Base-by-base conservation (phyloP, 495 filamentous ascomycete genomes). In the Astrothelium subdiscretum region DNA sequence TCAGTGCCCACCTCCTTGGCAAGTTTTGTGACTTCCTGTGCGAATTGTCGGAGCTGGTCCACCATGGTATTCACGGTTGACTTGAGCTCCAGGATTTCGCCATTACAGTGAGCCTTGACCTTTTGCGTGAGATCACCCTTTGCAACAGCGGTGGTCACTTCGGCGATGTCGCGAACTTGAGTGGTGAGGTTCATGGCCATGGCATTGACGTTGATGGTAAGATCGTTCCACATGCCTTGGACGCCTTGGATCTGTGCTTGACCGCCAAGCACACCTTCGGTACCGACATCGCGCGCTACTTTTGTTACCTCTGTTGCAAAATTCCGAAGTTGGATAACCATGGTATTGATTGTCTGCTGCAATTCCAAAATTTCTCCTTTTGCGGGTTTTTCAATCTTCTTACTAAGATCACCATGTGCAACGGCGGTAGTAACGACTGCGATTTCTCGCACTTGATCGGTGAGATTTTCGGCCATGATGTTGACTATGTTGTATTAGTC, bases 61-160 rank as follows among this genome's bases (percentile, higher is more conserved):
- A 98, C 94, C 94, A 98, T 98, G 74, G 88, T 91, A 73, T 98
- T 98, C 77, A 98, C 97, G 44, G 95, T 98, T 59, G 88, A 87
- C 75, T 98, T 98, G 48, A 98, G 84, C 70, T 96, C 86, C 54
- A 92, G 81, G 51, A 98, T 96, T 77, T 98, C 94, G 57, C 94
- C 94, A 73, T 94, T 90, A 77, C 94, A 98, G 72, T 95, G 87
- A 64, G 94, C 94, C 76, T 92, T 88, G 18, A 98, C 94, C 76
- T 97, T 97, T 71, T 96, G 91, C 2, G 92, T 97, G 65, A 98
- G 80, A 74, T 98, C 91, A 78, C 91, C 91, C 77, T 90, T 90
- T 63, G 94, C 94, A 51, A 98, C 94, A 60, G 92, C 92, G 38
- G 95, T 97, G n/a, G 94, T 98, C 65, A 98, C 94, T 62, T 92